Base-by-base conservation (phyloP, 2,329 filamentous ascomycete species). In the Coniosporium tulheliwenetii region DNA sequence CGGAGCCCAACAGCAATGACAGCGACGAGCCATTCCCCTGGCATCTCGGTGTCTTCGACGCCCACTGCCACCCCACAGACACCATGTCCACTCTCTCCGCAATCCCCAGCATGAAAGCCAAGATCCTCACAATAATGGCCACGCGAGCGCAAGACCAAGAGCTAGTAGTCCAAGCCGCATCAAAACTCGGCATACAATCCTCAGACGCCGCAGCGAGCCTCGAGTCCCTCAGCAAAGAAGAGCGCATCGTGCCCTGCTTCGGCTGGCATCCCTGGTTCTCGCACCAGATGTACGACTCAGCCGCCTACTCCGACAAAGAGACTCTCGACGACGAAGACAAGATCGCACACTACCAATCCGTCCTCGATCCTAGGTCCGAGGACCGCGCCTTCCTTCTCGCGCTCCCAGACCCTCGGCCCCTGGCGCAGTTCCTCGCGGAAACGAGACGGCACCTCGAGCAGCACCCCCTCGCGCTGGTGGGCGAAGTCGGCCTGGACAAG, bases 251-350 rank as follows among this genome's bases (percentile, higher is more conserved):
- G 3, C 81, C 84, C 0, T 76, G 77, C n/a, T 89, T 87, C 59
- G 84, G 84, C 14, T 87, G 83, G 81, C 84, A 91, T 55, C 84
- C 84, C 1, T 91, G 84, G 84, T 89, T 87, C 58, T 81, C 82
- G 1, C 69, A 89, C 56, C 77, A 84, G 47, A 69, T 91, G 50
- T 85, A 77, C 52, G 71, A 79, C 51, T 76, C 84, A 40, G 45
- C 41, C 10, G 51, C 56, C 8, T 53, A 58, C 51, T 48, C 47
- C n/a, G 48, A 48, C 14, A 47, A 50, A 29, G 50, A 48, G 5
- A 40, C 39, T 12, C 55, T 68, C 8, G 51, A 57, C 3, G 61
- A 66, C 39, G 60, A 65, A 7, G 55, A 59, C 9, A 69, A 66
- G 39, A 70, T 63, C 44, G 50, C 46, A 44, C 82, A 89, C 58